A percentile compares a stretch with the other conserved stretches of the same genome.
These are phyloP conservation scores for Malus orientalis DNA, from an alignment of 306 rosid genomes.

Conservation along the genomic window DNA sequence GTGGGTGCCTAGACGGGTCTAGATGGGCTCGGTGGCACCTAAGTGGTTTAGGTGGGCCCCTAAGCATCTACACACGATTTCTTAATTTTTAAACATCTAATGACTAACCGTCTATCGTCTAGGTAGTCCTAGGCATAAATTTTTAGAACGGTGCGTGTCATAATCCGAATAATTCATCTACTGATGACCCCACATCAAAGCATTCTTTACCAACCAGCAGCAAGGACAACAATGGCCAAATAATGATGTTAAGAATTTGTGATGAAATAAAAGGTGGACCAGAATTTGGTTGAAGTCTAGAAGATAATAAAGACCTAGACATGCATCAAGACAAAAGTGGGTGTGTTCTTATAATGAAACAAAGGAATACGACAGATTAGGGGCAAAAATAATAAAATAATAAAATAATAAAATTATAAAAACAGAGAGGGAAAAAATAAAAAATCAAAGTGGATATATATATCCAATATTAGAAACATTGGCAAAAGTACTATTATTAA, in stretches of 20 bases:
- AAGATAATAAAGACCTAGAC: slow-evolving; percentile 23
- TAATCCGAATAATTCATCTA: not conserved
- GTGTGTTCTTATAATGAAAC: not conserved
- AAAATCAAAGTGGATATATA: not conserved
- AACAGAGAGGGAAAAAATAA: not conserved
- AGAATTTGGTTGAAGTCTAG: slow-evolving; percentile 4
- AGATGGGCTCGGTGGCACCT: too few relatives aligned
- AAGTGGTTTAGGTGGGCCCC: too few relatives aligned
- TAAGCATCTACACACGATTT: too few relatives aligned
- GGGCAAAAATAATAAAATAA: not conserved
- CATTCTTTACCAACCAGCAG: slow-evolving; percentile 17
- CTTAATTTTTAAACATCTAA: too few relatives aligned
- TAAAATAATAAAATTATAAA: too few relatives aligned
- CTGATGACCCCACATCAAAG: not conserved
- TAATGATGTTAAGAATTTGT: slow-evolving; percentile 6
- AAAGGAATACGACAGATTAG: not conserved
- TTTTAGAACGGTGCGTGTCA: too few relatives aligned
- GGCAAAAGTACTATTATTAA: not conserved
- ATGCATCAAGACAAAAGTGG: slow-evolving; percentile 3
- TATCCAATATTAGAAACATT: not conserved
- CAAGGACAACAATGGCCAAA: slow-evolving; percentile 15
- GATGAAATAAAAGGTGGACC: slow-evolving; percentile 24
- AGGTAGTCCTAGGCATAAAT: too few relatives aligned
- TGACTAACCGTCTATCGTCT: too few relatives aligned
- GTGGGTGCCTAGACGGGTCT: too few relatives aligned